Percentiles rank a stretch among this genome's conserved stretches.
These are phyloP conservation scores for Letharia lupina DNA, from an alignment of 495 filamentous ascomycete species.

Conservation along the genomic window DNA sequence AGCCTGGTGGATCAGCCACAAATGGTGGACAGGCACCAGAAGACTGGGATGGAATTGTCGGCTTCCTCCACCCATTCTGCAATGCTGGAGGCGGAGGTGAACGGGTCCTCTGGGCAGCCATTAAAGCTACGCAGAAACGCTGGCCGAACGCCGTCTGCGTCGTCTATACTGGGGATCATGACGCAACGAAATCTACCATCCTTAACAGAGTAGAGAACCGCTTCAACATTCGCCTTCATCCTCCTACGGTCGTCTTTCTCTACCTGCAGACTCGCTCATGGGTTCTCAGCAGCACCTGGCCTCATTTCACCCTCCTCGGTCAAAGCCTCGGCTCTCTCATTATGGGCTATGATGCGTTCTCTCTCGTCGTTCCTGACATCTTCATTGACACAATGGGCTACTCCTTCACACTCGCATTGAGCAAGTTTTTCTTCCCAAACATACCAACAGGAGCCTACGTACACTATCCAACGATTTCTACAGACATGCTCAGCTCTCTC, in stretches of 20 bases:
- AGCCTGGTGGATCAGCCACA: conserved; percentile 40
- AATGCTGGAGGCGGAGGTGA: conserved; percentile 96
- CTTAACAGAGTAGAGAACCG: conserved; percentile 71
- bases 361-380: conserved; percentile 80
- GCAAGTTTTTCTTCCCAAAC: conserved; percentile 69
- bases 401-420: conserved; percentile 76
- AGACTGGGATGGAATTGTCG: conserved; percentile 75
- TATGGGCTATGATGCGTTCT: conserved; percentile 89
- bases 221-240: conserved; percentile 86
- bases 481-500: conserved; percentile 88
- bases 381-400: conserved; percentile 99
- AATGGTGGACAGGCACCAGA: conserved; percentile 43
- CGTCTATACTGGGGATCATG: conserved; percentile 92
- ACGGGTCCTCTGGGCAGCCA: conserved; percentile 92
- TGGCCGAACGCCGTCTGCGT: conserved; percentile 83
- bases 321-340: conserved; percentile 82
- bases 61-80: conserved; percentile 88
- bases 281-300: conserved; percentile 75
- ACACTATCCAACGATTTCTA: conserved; percentile 96
- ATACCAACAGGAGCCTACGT: conserved; percentile 91
- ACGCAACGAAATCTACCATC: conserved; percentile 70
- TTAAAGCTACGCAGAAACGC: conserved; percentile 79
- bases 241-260: conserved; percentile 75
- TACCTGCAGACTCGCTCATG: conserved; percentile 82
- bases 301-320: conserved; percentile 88